Conservation (phyloP, 148 eudicot genomes). For the Camellia sinensis region DNA sequence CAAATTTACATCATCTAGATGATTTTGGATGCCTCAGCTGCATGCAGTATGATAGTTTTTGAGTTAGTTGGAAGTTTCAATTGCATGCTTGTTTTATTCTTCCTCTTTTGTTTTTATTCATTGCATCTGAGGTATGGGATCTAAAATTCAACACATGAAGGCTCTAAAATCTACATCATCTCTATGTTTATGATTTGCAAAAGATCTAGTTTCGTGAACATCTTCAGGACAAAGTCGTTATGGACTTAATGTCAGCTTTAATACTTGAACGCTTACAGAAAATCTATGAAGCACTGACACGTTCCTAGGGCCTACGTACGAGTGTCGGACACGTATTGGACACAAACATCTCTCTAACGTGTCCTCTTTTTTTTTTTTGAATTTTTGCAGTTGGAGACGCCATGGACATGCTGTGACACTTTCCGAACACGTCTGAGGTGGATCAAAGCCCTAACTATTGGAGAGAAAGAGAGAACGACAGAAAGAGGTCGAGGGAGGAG, state of each 20-base stretch:
- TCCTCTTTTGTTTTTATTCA: not conserved
- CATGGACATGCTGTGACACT: too few relatives aligned
- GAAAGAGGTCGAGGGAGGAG: too few relatives aligned
- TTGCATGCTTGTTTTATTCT: not conserved
- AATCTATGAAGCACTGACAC: too few relatives aligned
- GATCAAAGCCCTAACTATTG: too few relatives aligned
- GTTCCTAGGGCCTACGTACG: too few relatives aligned
- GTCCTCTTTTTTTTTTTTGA: too few relatives aligned
- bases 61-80: not conserved
- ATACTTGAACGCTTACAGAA: not conserved
- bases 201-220: not conserved
- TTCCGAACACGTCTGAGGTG: too few relatives aligned
- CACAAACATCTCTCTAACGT: too few relatives aligned
- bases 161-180: not conserved
- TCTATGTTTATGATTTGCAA: not conserved
- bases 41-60: not conserved
- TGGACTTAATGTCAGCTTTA: not conserved
- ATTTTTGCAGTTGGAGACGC: too few relatives aligned
- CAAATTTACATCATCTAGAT: not conserved
- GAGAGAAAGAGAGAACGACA: too few relatives aligned
- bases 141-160: not conserved
- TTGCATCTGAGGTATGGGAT: not conserved
- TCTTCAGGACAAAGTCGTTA: not conserved
- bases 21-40: slow-evolving; percentile 1
- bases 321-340: too few relatives aligned